Base-by-base conservation (phyloP, 805 yeast species). In the Isabelozyma rhagii region DNA sequence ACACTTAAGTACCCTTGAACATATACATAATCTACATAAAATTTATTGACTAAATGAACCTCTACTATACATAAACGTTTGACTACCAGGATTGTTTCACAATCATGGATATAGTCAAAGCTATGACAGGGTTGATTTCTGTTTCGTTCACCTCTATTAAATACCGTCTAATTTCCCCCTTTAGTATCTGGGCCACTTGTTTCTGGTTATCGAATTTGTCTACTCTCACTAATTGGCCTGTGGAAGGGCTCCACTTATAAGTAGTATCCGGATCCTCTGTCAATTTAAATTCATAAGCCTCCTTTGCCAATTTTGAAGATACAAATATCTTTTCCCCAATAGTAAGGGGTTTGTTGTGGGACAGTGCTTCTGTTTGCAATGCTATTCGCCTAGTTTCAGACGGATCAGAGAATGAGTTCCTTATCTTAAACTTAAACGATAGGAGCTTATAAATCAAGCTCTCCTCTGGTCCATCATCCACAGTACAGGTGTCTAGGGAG, bases 221-320 rank as follows among this genome's bases (percentile, higher is more conserved):
- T 29, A 53, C 40, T 14, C 43, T 43, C 29, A 21, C 47, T 41
- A 57, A 46, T 14, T 49, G 45, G 5, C 49, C 51, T 5, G 43
- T 44, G 18, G 41, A 40, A 36, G 50, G 48, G 15, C 44, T 17
- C 58, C 55, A 50, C 8, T 41, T 18, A 43, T 51, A 50, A 18
- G 46, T 45, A 28, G 13, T 25, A 14, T 31, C 21, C 48, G 41
- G 31, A 25, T 54, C 48, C 27, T 42, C 47, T 14, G 39, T 46
- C 21, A 55, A 39, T 18, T 48, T 46, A 36, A 52, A 48, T 43
- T 54, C 57, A 27, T 47, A 46, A 13, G 46, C 34, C 13, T 51
- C 34, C 40, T 28, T 46, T 3, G 47, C 39, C 14, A 60, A 47
- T 41, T 57, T 58, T 0, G 55, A 51, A 41, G 56, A 53, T 39